Base-by-base conservation (phyloP, 768 basidiomycete species). In the Suillus subaureus region DNA sequence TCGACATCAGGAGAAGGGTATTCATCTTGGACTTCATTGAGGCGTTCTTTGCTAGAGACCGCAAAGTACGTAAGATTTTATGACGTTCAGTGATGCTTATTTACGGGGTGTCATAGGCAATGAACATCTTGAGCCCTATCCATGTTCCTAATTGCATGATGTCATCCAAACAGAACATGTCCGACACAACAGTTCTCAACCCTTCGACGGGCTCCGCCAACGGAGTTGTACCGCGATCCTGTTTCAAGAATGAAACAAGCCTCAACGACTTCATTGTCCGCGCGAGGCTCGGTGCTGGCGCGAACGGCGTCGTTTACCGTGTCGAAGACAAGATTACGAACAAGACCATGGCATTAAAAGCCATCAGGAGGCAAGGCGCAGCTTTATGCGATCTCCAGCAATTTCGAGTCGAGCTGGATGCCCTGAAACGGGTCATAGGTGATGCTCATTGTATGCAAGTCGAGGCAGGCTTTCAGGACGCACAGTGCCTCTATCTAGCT, bases 401-500 rank as follows among this genome's bases (percentile, higher is more conserved):
- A 23, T 40, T 54, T 26, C 42, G 54, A 39, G 43, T 33, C 11
- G 68, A 68, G 35, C 26, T 67, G 35, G 49, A 56, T 35, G 66
- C 68, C 13, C 40, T 68, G 12, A 57, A 45, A 31, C 65, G 58
- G 28, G 51, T 52, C 15, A 54, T 45, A n/a, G 68, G 68, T 3
- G 66, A 67, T 45, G n/a, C 3, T 26, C 60, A 62, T 33, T 49
- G 49, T 33, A 40, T 61, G 47, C 68, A 67, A 60, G 43, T 68
- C 6, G 56, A 54, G 26, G 68, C 68, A 16, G 64, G 62, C 26
- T 68, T 68, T 60, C 68, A 67, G 35, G 68, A 68, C n/a, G 61
- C 62, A 8, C 66, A 26, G 0, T 64, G 57, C 45, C 66, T 64
- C 28, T 68, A 68, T 45, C 35, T 68, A 40, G 66, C 42, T 26